Evolutionary conservation across 257 asterid genomes (phyloP), one percentile per base, ranked within the genome.

Genomic region (Gynochthodes officinalis): DNA sequence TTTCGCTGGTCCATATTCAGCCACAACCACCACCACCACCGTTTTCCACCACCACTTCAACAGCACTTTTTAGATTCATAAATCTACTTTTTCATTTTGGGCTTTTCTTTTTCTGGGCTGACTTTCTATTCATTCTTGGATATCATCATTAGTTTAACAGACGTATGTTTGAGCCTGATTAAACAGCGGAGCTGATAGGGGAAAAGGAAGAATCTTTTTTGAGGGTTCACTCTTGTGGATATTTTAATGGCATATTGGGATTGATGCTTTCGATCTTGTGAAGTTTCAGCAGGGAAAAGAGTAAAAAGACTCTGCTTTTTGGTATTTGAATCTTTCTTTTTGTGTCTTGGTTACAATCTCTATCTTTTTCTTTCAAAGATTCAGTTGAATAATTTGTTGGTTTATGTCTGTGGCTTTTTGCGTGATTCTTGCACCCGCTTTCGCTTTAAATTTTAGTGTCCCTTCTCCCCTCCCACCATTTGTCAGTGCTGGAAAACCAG

Each of bases 271-370:
- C 48, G 69, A 46, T 60, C 5, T 42, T n/a, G 8, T 13, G 30
- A 57, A 72, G 53, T 62, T 61, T 67, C 69, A 57, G n/a, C 59
- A 6, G 28, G 73, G 59, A 74, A 55, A 55, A 68, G 60, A 55
- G 73, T 69, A 40, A 16, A 55, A 55, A 67, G 62, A 68, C 23
- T 57, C 67, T 42, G 33, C 27, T 25, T 74, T 54, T 55, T 52
- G 55, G 42, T 66, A 60, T 55, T 42, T 73, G 58, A 42, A 55
- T 58, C 48, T 7, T 52, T 58, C n/a, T 27, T 18, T 32, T 4
- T 6, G 16, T 2, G 44, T 59, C n/a, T 5, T 73, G 73, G 65
- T 57, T 13, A 65, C 48, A 46, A 55, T 74, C 59, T 67, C 66
- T 42, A 1, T 23, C 7, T 32, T 21, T 27, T 21, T 13, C 57